Evolutionary conservation across 2,329 filamentous ascomycete genomes (phyloP), one percentile per base, ranked within the genome.

Genomic region (Ophiobolus disseminans): DNA sequence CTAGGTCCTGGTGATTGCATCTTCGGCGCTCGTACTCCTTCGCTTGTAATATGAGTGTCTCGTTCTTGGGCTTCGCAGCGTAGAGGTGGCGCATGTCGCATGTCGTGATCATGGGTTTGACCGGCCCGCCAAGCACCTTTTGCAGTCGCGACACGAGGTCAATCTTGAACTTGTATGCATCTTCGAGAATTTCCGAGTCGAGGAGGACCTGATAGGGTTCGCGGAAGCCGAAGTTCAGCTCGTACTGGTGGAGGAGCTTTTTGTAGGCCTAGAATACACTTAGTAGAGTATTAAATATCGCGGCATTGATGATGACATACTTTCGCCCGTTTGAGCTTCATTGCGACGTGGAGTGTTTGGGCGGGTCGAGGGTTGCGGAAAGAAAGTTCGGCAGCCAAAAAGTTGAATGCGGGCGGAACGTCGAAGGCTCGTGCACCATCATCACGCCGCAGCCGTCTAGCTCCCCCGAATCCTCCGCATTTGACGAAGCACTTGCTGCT

Each of bases 191-290:
- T 57, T 91, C 86, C 50, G 90, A 89, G 69, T 96, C 92, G 53
- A 97, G 86, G 85, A 62, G 59, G 44, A 62, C 57, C 36, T 97
- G 94, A 76, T 97, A 97, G 9, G 94, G 91, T 76, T 94, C 89
- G 62, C 92, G 90, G 74, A 97, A 97, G 52, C 89, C 88, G 71
- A 96, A 97, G 52, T 86, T 86, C 73, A 93, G 82, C 69, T 87
- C 86, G 82, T 92, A 96, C 70, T 93, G 88, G 75, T 91, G 87
- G 87, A 99, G 95, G 67, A 97, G 86, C 85, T 97, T 97, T 69
- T 87, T 85, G 73, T 91, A 91, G 65, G 88, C 86, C 75, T 89
- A 28, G 14, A 79, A 88, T 89, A 39, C 5, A 10, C 32, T 53
- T 22, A 58, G 43, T 10, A 9, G 2, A 20, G 9, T 2, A 40